Conservation (phyloP, 805 yeast genomes). For the Candida xiaguanensis region DNA sequence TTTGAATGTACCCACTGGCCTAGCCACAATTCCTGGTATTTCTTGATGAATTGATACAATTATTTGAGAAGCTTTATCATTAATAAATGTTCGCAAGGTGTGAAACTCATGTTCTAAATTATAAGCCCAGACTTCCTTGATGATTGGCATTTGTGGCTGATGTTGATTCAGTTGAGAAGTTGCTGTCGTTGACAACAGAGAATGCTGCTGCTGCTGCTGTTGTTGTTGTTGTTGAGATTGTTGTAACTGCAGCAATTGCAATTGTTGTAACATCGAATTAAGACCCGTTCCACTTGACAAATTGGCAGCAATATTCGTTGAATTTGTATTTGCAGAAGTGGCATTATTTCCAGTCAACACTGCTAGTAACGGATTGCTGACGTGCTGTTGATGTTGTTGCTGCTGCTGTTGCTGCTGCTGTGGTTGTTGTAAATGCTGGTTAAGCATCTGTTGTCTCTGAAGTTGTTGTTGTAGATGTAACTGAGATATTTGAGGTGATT, state of each 20-base stretch:
- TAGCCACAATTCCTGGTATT: slow-evolving; percentile 92
- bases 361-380: slow-evolving; percentile 33
- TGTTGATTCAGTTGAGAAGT: slow-evolving; percentile 16
- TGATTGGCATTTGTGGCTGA: slow-evolving; percentile 44
- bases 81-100: slow-evolving; percentile 54
- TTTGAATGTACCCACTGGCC: slow-evolving; percentile 92
- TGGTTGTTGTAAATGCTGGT: slow-evolving; percentile 31
- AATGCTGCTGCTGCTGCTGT: slow-evolving; percentile 13
- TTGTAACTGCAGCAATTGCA: slow-evolving; percentile 19
- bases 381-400: slow-evolving; percentile 20
- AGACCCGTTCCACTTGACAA: slow-evolving; percentile 9
- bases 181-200: slow-evolving; percentile 18
- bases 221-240: slow-evolving; percentile 16
- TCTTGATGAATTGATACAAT: slow-evolving; percentile 78
- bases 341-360: slow-evolving; percentile 27
- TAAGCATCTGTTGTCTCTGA: slow-evolving; percentile 31
- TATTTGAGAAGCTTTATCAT: slow-evolving; percentile 44
- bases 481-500: slow-evolving; percentile 35
- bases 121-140: slow-evolving; percentile 71
- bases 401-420: slow-evolving; percentile 17
- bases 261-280: slow-evolving; percentile 29
- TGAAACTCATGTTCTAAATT: slow-evolving; percentile 67
- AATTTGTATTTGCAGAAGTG: slow-evolving; percentile 7
- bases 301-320: slow-evolving; percentile 7
- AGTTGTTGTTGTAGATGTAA: slow-evolving; percentile 31